phyloP scores from a whole-genome alignment of 2,329 filamentous ascomycete genomes.

The Colletotrichum sp. region DNA sequence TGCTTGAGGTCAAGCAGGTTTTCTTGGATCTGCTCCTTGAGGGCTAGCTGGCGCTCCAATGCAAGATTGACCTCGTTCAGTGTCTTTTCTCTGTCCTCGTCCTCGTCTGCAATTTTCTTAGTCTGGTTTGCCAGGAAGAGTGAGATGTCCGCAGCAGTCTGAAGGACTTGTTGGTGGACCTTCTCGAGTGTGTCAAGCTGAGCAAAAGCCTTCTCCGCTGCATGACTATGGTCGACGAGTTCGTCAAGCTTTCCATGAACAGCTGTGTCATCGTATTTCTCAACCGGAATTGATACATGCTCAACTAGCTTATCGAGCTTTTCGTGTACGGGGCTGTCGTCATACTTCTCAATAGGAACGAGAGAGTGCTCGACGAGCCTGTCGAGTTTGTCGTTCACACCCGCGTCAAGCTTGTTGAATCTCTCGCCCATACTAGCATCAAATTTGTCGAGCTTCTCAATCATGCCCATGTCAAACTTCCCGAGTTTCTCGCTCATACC shows the following conservation, averaged over 20 bases:
- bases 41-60: constrained; percentile 76
- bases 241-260: constrained; percentile 34
- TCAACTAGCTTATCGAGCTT: constrained; percentile 41
- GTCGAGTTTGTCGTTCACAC: constrained; percentile 2
- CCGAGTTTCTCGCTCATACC: constrained; percentile 46
- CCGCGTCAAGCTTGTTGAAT: neutral
- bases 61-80: constrained; percentile 80
- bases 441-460: constrained; percentile 40
- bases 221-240: constrained; percentile 67
- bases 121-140: constrained; percentile 81
- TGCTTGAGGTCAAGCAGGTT: constrained; percentile 56
- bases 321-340: constrained; percentile 28
- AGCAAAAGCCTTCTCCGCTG: constrained; percentile 71
- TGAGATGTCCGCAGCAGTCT: constrained; percentile 83
- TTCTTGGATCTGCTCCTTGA: constrained; percentile 66
- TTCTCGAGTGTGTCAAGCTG: constrained; percentile 85
- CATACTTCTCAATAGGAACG: constrained; percentile 20
- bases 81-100: constrained; percentile 78
- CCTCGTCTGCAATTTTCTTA: constrained; percentile 75
- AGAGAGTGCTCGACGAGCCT: constrained; percentile 10
- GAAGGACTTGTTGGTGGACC: constrained; percentile 86
- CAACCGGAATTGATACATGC: constrained; percentile 5
- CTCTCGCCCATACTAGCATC: constrained; percentile 48
- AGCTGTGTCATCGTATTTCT: constrained; percentile 26
- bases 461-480: constrained; percentile 41